These are phyloP conservation scores for Sequoia sempervirens DNA, from an alignment of 75 land plant genomes.

Conservation along the genomic window DNA sequence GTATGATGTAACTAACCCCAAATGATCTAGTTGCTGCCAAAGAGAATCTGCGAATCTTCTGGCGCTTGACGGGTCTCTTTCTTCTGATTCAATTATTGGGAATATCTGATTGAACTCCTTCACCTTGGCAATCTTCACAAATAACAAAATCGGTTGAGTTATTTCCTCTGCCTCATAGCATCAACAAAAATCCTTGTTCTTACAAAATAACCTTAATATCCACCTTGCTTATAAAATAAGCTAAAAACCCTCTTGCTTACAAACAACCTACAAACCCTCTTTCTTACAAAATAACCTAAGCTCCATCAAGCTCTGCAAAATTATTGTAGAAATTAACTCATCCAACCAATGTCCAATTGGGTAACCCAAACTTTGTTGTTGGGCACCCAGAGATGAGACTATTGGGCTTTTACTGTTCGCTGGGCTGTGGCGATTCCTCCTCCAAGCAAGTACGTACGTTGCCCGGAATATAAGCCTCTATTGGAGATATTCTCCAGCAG, in stretches of 20 bases:
- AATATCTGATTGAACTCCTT: slow-evolving; percentile 67
- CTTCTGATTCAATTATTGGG: slow-evolving; percentile 56
- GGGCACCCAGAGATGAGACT: not conserved
- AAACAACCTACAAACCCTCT: not conserved
- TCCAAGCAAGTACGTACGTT: not conserved
- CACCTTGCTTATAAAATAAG: not conserved
- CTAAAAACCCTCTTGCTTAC: not conserved
- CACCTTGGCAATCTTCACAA: slow-evolving; percentile 50
- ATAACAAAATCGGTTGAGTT: not conserved
- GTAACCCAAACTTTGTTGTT: not conserved
- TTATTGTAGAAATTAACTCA: not conserved
- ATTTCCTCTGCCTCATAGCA: not conserved
- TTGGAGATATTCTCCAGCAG: not conserved
- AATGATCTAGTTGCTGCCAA: slow-evolving; percentile 93
- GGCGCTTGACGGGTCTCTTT: slow-evolving; percentile 53
- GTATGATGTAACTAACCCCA: slow-evolving; percentile 57
- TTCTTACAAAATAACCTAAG: not conserved
- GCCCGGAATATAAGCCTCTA: no score
- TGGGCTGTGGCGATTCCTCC: not conserved
- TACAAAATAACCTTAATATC: not conserved
- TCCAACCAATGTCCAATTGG: not conserved
- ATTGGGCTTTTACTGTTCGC: not conserved
- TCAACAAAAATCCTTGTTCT: not conserved
- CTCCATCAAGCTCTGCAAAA: not conserved
- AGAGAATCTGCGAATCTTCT: slow-evolving; percentile 53